Conservation (phyloP, 768 basidiomycete species). For the Lactarius psammicola region DNA sequence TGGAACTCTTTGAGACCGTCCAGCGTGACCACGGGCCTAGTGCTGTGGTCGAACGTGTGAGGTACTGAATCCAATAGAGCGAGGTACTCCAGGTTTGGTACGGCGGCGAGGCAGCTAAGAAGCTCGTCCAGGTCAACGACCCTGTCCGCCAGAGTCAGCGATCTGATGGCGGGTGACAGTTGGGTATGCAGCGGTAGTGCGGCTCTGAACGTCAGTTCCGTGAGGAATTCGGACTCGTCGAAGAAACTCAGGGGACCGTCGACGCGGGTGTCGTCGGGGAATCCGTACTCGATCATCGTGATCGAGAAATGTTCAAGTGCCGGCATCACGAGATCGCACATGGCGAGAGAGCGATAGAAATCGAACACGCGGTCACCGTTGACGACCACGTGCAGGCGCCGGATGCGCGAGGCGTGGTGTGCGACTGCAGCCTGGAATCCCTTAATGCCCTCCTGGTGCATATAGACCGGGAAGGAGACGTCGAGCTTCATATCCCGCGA, state of each 20-base stretch:
- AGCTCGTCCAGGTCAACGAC: constrained; percentile 12
- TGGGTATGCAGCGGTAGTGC: constrained; percentile 8
- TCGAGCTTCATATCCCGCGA: constrained; percentile 9
- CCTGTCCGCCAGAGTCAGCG: constrained; percentile 12
- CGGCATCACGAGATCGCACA: not conserved
- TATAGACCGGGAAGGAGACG: constrained; percentile 6
- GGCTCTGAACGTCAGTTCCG: not conserved
- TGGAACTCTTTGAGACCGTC: constrained; percentile 7
- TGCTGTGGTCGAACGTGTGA: constrained; percentile 2
- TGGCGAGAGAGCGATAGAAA: constrained; percentile 8
- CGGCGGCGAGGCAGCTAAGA: constrained; percentile 11
- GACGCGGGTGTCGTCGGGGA: not conserved
- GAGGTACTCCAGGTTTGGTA: constrained; percentile 23
- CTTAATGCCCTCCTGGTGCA: not conserved
- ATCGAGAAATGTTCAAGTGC: constrained; percentile 21
- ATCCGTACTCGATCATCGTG: constrained; percentile 10
- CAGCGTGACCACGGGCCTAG: constrained; percentile 1
- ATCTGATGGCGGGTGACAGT: constrained; percentile 13
- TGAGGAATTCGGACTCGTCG: not conserved
- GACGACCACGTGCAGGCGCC: constrained; percentile 7
- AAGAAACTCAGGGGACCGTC: not conserved
- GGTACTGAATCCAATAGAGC: constrained; percentile 12
- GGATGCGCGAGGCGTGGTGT: constrained; percentile 5
- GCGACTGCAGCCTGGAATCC: not conserved
- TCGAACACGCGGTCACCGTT: constrained; percentile 17